Base-by-base conservation (phyloP, 345 rosid species). In the Noccaea bulbosa region DNA sequence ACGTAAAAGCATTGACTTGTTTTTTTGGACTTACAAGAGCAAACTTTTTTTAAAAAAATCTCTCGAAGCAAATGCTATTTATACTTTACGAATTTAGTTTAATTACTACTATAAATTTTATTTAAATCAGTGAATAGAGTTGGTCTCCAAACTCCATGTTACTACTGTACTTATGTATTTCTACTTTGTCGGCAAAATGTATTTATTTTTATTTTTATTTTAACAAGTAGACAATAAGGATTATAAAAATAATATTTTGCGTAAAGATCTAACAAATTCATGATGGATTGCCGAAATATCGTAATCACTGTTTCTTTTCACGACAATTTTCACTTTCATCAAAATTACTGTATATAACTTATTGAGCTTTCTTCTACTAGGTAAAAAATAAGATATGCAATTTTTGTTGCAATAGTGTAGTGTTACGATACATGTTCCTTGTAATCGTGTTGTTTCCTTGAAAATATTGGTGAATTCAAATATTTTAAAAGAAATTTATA, bases 111-210 rank as follows among this genome's bases (percentile, higher is more conserved):
- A 46, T 46, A 46, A 0, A 15, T 46, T 20, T 49, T 11, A n/a
- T 40, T 7, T 22, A 7, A 11, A 24, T 40, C 12, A 40, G 35
- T 22, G 20, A 40, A 41, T 4, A 7, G 11, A 41, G 12, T 60
- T 32, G 12, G 35, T 27, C 9, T 24, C 22, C 8, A 41, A 60
- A 41, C 9, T 27, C 22, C 65, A n/a, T 24, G 50, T 60, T 41
- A 59, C 48, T 60, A 57, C 6, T 20, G 60, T 54, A 9, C 11
- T 32, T 53, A 17, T 57, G 24, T 38, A 41, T 5, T 60, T 27
- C 1, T 27, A 41, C 50, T 43, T 24, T 60, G 65, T 60, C 65
- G 65, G 65, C 65, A 8, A 41, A n/a, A 41, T 60, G 65, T 41
- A 14, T 39, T 8, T 24, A 6, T 16, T 2, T 4, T 37, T 17